Conservation (phyloP, 371 early-diverging fungal genomes). For the Rhizopus arrhizus region DNA sequence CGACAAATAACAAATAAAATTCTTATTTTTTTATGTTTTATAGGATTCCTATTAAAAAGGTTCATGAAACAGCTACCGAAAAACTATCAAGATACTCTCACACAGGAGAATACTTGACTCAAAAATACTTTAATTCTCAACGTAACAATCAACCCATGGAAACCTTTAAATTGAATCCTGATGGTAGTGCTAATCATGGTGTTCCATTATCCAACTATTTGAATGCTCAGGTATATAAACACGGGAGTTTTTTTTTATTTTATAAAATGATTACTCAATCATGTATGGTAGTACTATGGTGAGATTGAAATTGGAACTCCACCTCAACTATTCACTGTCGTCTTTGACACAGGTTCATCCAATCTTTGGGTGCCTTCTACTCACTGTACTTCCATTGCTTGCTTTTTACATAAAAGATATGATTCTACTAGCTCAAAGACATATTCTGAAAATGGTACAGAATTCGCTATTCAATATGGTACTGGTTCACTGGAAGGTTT, state of each 20-base stretch:
- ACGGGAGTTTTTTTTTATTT: background rate
- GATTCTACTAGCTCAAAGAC: conserved; percentile 72
- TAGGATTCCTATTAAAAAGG: conserved; percentile 74
- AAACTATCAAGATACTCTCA: conserved; percentile 63
- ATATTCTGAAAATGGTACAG: conserved; percentile 82
- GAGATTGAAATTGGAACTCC: conserved; percentile 86
- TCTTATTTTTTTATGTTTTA: background rate
- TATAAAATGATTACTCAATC: no score
- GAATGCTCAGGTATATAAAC: conserved; percentile 79
- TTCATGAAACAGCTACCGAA: conserved; percentile 62
- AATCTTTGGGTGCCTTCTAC: conserved; percentile 95
- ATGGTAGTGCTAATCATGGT: conserved; percentile 65
- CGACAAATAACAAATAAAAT: background rate
- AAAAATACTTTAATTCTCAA: conserved; percentile 71
- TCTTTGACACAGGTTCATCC: conserved; percentile 93
- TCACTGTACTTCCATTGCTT: conserved; percentile 88
- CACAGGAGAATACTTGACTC: conserved; percentile 65
- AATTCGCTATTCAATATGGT: conserved; percentile 88
- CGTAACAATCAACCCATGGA: conserved; percentile 40
- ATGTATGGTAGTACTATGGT: conserved; percentile 74
- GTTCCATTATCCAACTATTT: conserved; percentile 88
- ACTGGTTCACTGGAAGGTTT: conserved; percentile 90
- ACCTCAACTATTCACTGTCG: conserved; percentile 85
- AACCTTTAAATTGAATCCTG: conserved; percentile 48
- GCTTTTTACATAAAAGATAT: conserved; percentile 85